A percentile compares a stretch with the other conserved stretches of the same genome.
Conservation (phyloP, 257 asterid species). For the Lithospermum erythrorhizon region DNA sequence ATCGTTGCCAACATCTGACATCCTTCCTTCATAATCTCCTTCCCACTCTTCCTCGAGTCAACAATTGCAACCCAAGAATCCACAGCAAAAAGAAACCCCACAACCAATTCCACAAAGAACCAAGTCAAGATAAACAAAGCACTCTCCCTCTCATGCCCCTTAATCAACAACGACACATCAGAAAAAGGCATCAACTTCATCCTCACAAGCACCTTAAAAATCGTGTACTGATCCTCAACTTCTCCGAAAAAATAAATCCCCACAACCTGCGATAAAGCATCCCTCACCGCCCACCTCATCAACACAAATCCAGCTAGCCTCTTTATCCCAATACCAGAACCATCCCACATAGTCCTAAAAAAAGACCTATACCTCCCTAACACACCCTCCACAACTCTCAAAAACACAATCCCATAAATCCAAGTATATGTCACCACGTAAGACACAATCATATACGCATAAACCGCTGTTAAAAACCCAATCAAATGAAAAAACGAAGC, state of each 20-base stretch:
- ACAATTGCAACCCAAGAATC: slow-evolving; percentile 79
- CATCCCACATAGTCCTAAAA: slow-evolving; percentile 66
- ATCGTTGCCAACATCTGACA: slow-evolving; percentile 48
- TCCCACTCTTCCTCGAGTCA: slow-evolving; percentile 74
- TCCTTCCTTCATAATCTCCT: slow-evolving; percentile 84
- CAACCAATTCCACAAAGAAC: slow-evolving; percentile 59
- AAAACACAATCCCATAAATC: slow-evolving; percentile 61
- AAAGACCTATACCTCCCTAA: slow-evolving; percentile 45
- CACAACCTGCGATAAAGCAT: slow-evolving; percentile 69
- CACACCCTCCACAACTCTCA: slow-evolving; percentile 58
- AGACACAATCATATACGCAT: slow-evolving; percentile 60
- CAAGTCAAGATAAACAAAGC: slow-evolving; percentile 45
- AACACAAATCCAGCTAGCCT: slow-evolving; percentile 67
- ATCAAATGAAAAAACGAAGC: slow-evolving; percentile 44
- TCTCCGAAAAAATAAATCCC: slow-evolving; percentile 68
- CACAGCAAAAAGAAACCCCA: slow-evolving; percentile 61
- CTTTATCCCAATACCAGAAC: slow-evolving; percentile 60
- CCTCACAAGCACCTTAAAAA: slow-evolving; percentile 60
- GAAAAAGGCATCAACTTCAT: slow-evolving; percentile 75
- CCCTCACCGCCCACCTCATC: slow-evolving; percentile 94
- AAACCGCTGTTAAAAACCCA: slow-evolving; percentile 45
- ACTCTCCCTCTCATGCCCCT: slow-evolving; percentile 80
- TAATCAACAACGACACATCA: slow-evolving; percentile 62
- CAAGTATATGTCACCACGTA: slow-evolving; percentile 69
- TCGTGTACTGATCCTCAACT: slow-evolving; percentile 61